These are phyloP conservation scores for Trichocladium antarcticum DNA, from an alignment of 495 filamentous ascomycete species.

Conservation along the genomic window DNA sequence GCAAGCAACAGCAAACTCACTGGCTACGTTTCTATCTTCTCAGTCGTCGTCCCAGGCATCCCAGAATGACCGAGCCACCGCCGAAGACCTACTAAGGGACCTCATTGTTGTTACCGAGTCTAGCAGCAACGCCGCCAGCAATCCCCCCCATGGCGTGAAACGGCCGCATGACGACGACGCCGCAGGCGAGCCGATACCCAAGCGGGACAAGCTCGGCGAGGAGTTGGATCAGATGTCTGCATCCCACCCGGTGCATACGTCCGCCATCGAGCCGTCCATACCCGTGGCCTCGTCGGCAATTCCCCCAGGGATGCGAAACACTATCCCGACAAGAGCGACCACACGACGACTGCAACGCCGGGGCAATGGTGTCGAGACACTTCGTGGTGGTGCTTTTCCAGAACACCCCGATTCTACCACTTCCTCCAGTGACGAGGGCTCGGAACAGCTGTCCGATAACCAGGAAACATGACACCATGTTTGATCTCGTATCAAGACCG, in stretches of 20 bases:
- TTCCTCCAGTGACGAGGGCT: not conserved
- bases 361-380: not conserved
- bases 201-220: slow-evolving; percentile 22
- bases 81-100: slow-evolving; percentile 19
- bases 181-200: slow-evolving; percentile 16
- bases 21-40: slow-evolving; percentile 7
- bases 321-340: not conserved
- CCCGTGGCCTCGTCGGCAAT: not conserved
- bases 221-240: slow-evolving; percentile 17
- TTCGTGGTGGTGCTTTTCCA: not conserved
- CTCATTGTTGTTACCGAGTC: slow-evolving; percentile 15
- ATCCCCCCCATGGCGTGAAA: slow-evolving; percentile 12
- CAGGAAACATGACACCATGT: not conserved
- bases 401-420: not conserved
- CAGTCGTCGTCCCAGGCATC: slow-evolving; percentile 8
- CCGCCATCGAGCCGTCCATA: not conserved
- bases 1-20: slow-evolving; percentile 13
- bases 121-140: not conserved
- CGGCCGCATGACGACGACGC: slow-evolving; percentile 16
- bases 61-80: slow-evolving; percentile 4
- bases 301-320: not conserved
- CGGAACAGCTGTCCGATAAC: not conserved
- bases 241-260: not conserved
- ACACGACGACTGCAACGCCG: not conserved
- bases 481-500: too few species aligned